A percentile compares a stretch with the other conserved stretches of the same genome.
Conservation (phyloP, 495 filamentous ascomycete genomes). For the Aspergillus asperescens region DNA sequence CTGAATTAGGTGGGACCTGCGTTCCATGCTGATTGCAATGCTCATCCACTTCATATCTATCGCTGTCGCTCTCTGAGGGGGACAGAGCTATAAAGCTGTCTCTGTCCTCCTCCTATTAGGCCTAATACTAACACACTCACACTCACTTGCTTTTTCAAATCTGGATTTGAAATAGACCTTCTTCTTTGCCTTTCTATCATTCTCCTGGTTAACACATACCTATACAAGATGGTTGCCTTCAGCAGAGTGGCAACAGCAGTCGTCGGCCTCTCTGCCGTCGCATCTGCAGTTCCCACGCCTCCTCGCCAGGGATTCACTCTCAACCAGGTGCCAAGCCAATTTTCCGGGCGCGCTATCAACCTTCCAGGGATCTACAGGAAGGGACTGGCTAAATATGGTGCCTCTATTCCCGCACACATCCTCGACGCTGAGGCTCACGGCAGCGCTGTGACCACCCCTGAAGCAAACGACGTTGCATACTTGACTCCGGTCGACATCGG, state of each 20-base stretch:
- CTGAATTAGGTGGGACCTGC: slow-evolving; percentile 3
- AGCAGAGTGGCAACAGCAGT: slow-evolving; percentile 32
- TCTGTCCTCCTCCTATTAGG: not conserved
- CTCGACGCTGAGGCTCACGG: slow-evolving; percentile 43
- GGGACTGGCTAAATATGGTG: slow-evolving; percentile 42
- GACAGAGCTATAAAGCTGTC: slow-evolving; percentile 9
- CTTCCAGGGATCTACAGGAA: slow-evolving; percentile 39
- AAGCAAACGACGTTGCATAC: slow-evolving; percentile 57
- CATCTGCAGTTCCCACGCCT: slow-evolving; percentile 30
- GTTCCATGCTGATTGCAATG: not conserved
- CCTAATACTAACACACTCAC: not conserved
- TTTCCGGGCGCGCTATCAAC: slow-evolving; percentile 32
- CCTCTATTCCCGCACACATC: slow-evolving; percentile 36
- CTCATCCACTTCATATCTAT: not conserved
- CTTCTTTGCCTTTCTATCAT: not conserved
- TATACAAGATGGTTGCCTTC: slow-evolving; percentile 40
- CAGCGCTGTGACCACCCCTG: slow-evolving; percentile 49
- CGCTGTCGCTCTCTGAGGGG: not conserved
- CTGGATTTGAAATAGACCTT: not conserved
- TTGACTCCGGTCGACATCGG: slow-evolving; percentile 64
- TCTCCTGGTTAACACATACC: not conserved
- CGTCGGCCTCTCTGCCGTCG: slow-evolving; percentile 29
- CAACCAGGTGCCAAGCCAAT: slow-evolving; percentile 30
- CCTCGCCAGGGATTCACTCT: slow-evolving; percentile 37
- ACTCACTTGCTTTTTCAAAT: slow-evolving; percentile 4